Conservation (phyloP, 768 basidiomycete species). For the Auriscalpium microsporum region DNA sequence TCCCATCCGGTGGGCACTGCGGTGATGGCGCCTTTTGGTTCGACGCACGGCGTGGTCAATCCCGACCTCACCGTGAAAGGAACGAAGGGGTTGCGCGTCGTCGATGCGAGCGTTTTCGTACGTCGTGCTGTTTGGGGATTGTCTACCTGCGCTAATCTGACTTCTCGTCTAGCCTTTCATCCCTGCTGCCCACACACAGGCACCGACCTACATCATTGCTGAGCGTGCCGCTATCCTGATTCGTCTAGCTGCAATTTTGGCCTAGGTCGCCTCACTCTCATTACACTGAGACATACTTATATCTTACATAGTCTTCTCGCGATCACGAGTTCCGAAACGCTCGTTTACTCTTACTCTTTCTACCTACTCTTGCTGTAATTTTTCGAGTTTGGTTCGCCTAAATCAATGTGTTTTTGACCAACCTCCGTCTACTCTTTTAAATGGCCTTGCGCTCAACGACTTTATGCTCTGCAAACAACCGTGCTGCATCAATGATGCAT, state of each 20-base stretch:
- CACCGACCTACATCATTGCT: neutral
- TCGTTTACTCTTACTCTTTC: too few relatives aligned
- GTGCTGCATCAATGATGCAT: too few relatives aligned
- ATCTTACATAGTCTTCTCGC: too few relatives aligned
- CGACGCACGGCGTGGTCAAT: conserved; percentile 4
- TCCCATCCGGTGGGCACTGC: conserved; percentile 3
- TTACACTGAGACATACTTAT: too few relatives aligned
- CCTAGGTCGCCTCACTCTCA: too few relatives aligned
- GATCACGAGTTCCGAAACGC: too few relatives aligned
- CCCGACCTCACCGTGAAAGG: conserved; percentile 14
- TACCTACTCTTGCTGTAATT: too few relatives aligned
- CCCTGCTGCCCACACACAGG: neutral
- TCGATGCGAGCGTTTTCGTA: conserved; percentile 12
- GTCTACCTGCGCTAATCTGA: neutral
- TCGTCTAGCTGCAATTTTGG: neutral
- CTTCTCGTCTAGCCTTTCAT: conserved; percentile 5
- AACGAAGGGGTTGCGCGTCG: conserved; percentile 8
- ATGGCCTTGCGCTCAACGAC: too few relatives aligned
- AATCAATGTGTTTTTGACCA: too few relatives aligned
- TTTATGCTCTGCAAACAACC: too few relatives aligned
- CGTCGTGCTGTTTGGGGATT: neutral
- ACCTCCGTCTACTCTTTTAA: too few relatives aligned
- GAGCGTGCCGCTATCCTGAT: neutral
- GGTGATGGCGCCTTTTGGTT: neutral
- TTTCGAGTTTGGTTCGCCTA: too few relatives aligned